Conservation (phyloP, 306 rosid genomes). For the Phaseolus lunatus region DNA sequence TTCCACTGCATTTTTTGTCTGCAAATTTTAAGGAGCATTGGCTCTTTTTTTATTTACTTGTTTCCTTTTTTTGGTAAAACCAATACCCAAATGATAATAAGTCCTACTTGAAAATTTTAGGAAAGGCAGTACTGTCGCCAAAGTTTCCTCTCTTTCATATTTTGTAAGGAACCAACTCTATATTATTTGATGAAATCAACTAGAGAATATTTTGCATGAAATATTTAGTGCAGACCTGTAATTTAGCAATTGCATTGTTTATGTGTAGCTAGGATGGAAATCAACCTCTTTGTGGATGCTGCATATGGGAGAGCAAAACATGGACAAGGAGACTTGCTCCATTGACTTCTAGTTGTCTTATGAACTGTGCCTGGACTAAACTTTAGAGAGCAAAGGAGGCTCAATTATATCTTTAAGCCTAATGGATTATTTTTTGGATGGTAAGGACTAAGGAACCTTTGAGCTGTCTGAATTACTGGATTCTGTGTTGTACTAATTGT, state of each 20-base stretch:
- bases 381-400: conserved; percentile 27
- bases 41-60: conserved; percentile 24
- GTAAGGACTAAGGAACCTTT: conserved; percentile 7
- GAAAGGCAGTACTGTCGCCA: conserved; percentile 44
- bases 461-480: conserved; percentile 43
- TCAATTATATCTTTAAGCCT: conserved; percentile 19
- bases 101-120: conserved; percentile 40
- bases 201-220: conserved; percentile 29
- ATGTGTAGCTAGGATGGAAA: background rate
- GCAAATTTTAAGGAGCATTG: background rate
- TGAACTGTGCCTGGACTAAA: conserved; percentile 33
- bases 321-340: conserved; percentile 35
- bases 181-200: conserved; percentile 35
- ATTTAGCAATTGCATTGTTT: conserved; percentile 15
- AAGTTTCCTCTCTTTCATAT: conserved; percentile 16
- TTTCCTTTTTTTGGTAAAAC: conserved; percentile 48
- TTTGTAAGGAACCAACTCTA: conserved; percentile 32
- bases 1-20: conserved; percentile 24
- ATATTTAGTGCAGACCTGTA: conserved; percentile 1
- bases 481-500: conserved; percentile 17
- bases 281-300: conserved; percentile 5
- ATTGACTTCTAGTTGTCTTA: conserved; percentile 35
- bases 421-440: conserved; percentile 37
- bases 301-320: conserved; percentile 22
- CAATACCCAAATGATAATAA: conserved; percentile 37